Evolutionary conservation across 1,284 basidiomycete species (phyloP), one percentile per base, ranked within the genome.

Genomic region (Ganoderma boninense): DNA sequence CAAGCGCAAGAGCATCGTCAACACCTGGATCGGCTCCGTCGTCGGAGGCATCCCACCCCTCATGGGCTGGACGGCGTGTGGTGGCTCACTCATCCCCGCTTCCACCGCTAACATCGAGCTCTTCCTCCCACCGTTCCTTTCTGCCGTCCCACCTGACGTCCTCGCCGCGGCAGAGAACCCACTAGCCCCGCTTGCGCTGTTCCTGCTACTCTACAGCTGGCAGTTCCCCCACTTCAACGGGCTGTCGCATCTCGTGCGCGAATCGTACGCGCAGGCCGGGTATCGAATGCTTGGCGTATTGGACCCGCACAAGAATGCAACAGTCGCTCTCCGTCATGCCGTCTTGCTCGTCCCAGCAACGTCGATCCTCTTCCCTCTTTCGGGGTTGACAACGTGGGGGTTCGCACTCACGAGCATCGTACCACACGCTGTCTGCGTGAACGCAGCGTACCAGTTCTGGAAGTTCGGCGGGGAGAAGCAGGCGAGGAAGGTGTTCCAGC

Each of bases 151-250:
- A n/a, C 76, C 80, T 8, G 87, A 90, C 74, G 59, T 84, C 23
- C 43, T 69, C 6, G 80, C 87, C 32, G 77, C 87, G 66, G 83
- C 91, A 67, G 88, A 94, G 77, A 96, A 95, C 78, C 91, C 95
- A 1, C 88, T 97, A 54, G 90, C 92, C 0, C 90, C 94, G 0
- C 82, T 93, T 67, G 89, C 92, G 2, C 84, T 98, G 2, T 95
- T 94, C 82, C 85, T 90, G 79, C 82, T 98, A 64, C 88, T 99
- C 16, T 99, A 93, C 83, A 94, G 94, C 69, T 99, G 98, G 98
- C 98, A 99, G 80, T 99, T 99, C 81, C 97, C 98, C 23, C 98
- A 99, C 81, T 99, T 99, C 85, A 99, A 98, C 82, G 84, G 96
- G 1, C 87, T 99, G n/a, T 92, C 97, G 3, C 90, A 98, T 82